phyloP scores from a whole-genome alignment of 495 filamentous ascomycete genomes.

The Penicillium steckii region DNA sequence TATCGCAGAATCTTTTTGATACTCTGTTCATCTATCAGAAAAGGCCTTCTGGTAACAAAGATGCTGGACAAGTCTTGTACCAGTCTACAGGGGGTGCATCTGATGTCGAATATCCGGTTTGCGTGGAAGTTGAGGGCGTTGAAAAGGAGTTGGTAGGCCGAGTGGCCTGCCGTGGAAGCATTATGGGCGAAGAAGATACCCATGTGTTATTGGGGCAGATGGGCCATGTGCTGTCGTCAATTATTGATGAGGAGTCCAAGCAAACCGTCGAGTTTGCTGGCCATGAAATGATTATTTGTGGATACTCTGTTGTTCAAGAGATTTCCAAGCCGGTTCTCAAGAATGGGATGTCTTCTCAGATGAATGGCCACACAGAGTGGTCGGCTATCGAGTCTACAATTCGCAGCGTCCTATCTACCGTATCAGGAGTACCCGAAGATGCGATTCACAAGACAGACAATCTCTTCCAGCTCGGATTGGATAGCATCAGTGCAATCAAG shows the following conservation, averaged over 20 bases:
- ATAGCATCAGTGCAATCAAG: slow-evolving; percentile 83
- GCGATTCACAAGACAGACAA: slow-evolving; percentile 62
- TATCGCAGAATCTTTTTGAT: slow-evolving; percentile 61
- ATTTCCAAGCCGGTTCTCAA: neutral
- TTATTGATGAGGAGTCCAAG: slow-evolving; percentile 44
- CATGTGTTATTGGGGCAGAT: slow-evolving; percentile 50
- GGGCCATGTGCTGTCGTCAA: slow-evolving; percentile 50
- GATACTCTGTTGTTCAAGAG: slow-evolving; percentile 36
- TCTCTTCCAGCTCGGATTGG: slow-evolving; percentile 83
- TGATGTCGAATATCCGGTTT: slow-evolving; percentile 74
- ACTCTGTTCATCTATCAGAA: slow-evolving; percentile 84
- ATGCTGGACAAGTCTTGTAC: slow-evolving; percentile 34
- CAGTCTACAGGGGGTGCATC: slow-evolving; percentile 57
- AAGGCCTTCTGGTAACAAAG: slow-evolving; percentile 10
- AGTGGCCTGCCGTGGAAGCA: slow-evolving; percentile 61
- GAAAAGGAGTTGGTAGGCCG: slow-evolving; percentile 59
- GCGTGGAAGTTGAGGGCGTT: slow-evolving; percentile 69
- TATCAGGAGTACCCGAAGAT: slow-evolving; percentile 59
- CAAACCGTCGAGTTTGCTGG: slow-evolving; percentile 52
- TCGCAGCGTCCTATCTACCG: slow-evolving; percentile 58
- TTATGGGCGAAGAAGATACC: slow-evolving; percentile 42
- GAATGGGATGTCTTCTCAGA: neutral
- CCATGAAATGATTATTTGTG: slow-evolving; percentile 50
- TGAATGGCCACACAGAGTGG: slow-evolving; percentile 12
- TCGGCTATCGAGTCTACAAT: slow-evolving; percentile 47